Evolutionary conservation across 1,139 yeast species (phyloP).

Genomic region (Zygoascus hellenicus): DNA sequence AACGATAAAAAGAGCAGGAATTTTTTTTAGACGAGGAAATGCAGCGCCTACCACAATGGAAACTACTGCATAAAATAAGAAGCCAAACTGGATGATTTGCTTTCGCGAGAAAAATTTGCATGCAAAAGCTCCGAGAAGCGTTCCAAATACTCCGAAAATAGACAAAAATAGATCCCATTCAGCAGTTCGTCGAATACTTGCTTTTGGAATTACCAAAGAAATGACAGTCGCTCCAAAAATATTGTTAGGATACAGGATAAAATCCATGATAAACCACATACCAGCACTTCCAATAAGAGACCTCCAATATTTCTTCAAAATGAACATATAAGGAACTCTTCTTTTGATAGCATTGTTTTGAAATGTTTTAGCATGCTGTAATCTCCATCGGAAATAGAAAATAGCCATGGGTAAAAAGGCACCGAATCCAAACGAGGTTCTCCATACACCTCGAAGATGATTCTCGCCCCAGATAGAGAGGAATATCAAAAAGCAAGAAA

Average conservation of each 20-base stretch:
- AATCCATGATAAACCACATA: constrained; percentile 87
- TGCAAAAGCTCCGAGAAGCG: constrained; percentile 8
- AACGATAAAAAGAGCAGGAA: constrained; percentile 71
- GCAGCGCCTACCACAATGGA: constrained; percentile 83
- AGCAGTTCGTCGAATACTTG: constrained; percentile 38
- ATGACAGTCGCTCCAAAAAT: constrained; percentile 68
- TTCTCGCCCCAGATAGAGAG: constrained; percentile 9
- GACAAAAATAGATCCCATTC: constrained; percentile 28
- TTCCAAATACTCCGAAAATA: constrained; percentile 6
- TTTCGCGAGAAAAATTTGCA: constrained; percentile 8
- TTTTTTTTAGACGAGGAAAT: constrained; percentile 47
- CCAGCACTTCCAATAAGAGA: constrained; percentile 61
- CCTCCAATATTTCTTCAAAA: constrained; percentile 78
- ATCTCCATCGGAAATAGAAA: constrained; percentile 66
- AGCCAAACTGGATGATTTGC: constrained; percentile 40
- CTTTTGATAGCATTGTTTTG: constrained; percentile 60
- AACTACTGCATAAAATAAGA: constrained; percentile 61
- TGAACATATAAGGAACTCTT: constrained; percentile 57
- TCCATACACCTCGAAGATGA: constrained; percentile 52
- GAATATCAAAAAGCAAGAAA: constrained; percentile 6
- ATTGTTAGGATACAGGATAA: constrained; percentile 79
- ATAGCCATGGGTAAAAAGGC: constrained; percentile 76
- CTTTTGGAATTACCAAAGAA: constrained; percentile 51
- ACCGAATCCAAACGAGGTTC: constrained; percentile 80
- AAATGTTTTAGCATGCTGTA: constrained; percentile 65